Percentiles rank a stretch among this genome's conserved stretches.
Conservation (phyloP, 768 basidiomycete species). For the Podaxis sp. region DNA sequence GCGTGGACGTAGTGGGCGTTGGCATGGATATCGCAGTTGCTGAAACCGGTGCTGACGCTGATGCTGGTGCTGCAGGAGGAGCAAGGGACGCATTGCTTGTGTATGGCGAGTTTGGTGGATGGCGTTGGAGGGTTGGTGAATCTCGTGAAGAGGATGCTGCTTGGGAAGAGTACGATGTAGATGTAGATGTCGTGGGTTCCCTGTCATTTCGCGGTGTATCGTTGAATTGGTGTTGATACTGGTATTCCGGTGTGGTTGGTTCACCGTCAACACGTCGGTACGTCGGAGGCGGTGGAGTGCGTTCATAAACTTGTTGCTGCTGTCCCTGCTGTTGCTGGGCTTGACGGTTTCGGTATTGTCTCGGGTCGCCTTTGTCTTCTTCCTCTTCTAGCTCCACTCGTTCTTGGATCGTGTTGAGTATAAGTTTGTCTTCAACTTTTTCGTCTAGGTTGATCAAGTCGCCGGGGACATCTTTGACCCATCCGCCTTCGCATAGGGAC, state of each 20-base stretch:
- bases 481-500: constrained; percentile 73
- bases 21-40: neutral
- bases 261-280: neutral
- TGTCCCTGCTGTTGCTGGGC: neutral
- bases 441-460: constrained; percentile 37
- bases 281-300: neutral
- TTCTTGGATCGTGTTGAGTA: constrained; percentile 13
- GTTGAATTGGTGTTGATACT: neutral
- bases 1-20: neutral
- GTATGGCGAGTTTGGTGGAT: neutral
- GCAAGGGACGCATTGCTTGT: neutral
- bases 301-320: neutral
- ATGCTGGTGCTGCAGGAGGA: neutral
- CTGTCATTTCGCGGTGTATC: neutral
- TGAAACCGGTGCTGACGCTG: neutral
- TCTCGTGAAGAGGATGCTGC: neutral
- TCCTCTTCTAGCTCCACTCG: constrained; percentile 3
- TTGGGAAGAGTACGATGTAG: constrained; percentile 2
- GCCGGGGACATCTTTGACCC: constrained; percentile 51
- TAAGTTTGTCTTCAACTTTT: constrained; percentile 10
- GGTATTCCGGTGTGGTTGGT: neutral
- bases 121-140: constrained; percentile 9
- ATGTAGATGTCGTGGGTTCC: neutral
- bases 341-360: neutral
- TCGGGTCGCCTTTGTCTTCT: neutral